These are phyloP conservation scores for Tricholoma bakamatsutake DNA, from an alignment of 768 basidiomycete genomes.

Conservation along the genomic window DNA sequence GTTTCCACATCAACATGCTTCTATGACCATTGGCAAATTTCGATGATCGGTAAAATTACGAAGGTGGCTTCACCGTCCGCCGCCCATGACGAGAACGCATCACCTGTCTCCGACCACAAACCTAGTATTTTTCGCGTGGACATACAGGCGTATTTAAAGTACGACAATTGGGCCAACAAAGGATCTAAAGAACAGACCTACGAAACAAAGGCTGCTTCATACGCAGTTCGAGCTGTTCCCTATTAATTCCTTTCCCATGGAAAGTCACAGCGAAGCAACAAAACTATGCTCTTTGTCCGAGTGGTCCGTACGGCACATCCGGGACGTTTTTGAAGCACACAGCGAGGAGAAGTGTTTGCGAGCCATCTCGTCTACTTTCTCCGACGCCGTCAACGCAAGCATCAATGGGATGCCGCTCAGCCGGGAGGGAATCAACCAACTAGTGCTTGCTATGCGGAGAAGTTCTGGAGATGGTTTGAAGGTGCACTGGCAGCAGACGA, in stretches of 20 bases:
- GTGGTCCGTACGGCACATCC: slow-evolving; percentile 48
- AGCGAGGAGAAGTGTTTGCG: slow-evolving; percentile 35
- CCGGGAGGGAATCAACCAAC: slow-evolving; percentile 32
- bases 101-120: slow-evolving; percentile 7
- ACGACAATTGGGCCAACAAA: slow-evolving; percentile 1
- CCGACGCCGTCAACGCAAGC: slow-evolving; percentile 30
- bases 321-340: slow-evolving; percentile 42
- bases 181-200: background rate
- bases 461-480: slow-evolving; percentile 32
- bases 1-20: background rate
- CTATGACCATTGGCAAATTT: background rate
- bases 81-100: slow-evolving; percentile 7
- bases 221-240: background rate
- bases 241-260: slow-evolving; percentile 7
- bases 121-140: slow-evolving; percentile 9
- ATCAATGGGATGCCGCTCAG: slow-evolving; percentile 39
- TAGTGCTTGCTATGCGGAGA: slow-evolving; percentile 37
- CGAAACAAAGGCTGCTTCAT: background rate
- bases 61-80: slow-evolving; percentile 7
- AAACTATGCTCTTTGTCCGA: slow-evolving; percentile 37
- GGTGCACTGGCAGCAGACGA: slow-evolving; percentile 43
- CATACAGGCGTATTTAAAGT: slow-evolving; percentile 13
- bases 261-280: slow-evolving; percentile 3
- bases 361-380: slow-evolving; percentile 42
- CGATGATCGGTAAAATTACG: slow-evolving; percentile 11